These are phyloP conservation scores for Colletotrichum horii DNA, from an alignment of 2,329 filamentous ascomycete genomes.

Conservation along the genomic window DNA sequence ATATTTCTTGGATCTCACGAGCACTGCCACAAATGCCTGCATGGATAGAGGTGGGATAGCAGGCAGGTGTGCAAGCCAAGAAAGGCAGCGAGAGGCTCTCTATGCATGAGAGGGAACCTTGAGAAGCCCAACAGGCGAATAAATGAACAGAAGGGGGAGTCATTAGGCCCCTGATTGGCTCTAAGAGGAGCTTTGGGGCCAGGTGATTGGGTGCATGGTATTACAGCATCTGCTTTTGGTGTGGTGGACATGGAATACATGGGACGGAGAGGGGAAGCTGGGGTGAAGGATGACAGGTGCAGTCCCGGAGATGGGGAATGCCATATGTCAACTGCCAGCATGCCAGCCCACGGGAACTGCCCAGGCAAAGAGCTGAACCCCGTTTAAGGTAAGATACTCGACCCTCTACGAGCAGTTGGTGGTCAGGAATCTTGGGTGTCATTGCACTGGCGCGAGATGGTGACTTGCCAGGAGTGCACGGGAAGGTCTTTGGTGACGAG, in stretches of 20 bases:
- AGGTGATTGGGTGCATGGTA: slow-evolving; percentile 11
- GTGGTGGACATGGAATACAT: not conserved
- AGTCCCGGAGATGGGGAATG: not conserved
- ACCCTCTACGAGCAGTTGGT: not conserved
- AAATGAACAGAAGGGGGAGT: slow-evolving; percentile 1
- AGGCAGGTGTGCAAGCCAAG: not conserved
- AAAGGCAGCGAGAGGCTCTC: not conserved
- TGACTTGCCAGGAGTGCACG: not conserved
- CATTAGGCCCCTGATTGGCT: not conserved
- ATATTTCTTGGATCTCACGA: not conserved
- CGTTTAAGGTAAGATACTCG: not conserved
- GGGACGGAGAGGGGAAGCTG: slow-evolving; percentile 13
- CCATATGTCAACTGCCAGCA: not conserved
- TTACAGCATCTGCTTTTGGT: not conserved
- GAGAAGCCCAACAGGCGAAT: not conserved
- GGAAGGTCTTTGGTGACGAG: not conserved
- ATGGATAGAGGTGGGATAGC: not conserved
- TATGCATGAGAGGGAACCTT: not conserved
- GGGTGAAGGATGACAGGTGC: not conserved
- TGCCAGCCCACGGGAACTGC: not conserved
- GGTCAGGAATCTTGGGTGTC: not conserved
- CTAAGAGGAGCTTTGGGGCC: not conserved
- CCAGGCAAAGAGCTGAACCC: not conserved
- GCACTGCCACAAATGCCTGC: slow-evolving; percentile 15
- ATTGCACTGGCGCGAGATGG: not conserved